Base-by-base conservation (phyloP, 352 stramenopile species). In the Pythium monospermum region DNA sequence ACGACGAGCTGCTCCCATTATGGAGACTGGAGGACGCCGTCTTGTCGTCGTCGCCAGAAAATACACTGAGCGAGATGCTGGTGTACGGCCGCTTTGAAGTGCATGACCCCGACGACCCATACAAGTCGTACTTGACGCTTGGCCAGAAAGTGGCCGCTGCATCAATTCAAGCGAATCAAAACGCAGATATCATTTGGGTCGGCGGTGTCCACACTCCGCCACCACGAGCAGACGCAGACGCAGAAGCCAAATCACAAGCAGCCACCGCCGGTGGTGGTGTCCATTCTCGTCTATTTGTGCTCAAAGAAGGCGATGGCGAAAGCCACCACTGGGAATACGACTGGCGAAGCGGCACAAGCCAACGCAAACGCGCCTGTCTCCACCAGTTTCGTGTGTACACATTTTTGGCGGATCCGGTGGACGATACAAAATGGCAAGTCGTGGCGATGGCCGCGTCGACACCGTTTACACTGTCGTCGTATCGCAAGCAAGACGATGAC, bases 261-360 rank as follows among this genome's bases (percentile, higher is more conserved):
- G 21, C 23, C 25, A 47, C 37, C 35, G 5, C 16, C 37, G n/a
- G n/a, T n/a, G n/a, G n/a, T n/a, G n/a, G n/a, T n/a, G n/a, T n/a
- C 15, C 37, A 32, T 5, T 61, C 59, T 15, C 59, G 42, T 11
- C 25, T 67, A 1, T 64, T 64, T 50, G 44, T 64, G 16, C 22
- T 58, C 11, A 64, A 56, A 26, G 35, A 61, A 26, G 45, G 49
- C 22, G 63, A 73, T 36, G 68, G 71, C 39, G 63, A 77, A 35
- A 64, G 53, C 47, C 50, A 66, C 36, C 68, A 73, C 36, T 83
- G 71, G 71, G 59, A 77, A 49, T 83, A 83, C 60, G 65, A 75
- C 58, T 83, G 69, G 69, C 72, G 74, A 21, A 83, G 69, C 52
- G 71, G 71, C 30, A 75, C 66, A 19, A 78, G 69, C 46, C 69